Evolutionary conservation across 208 protist species (phyloP), one percentile per base, ranked within the genome.

Genomic region (Acanthamoeba polyphaga): DNA sequence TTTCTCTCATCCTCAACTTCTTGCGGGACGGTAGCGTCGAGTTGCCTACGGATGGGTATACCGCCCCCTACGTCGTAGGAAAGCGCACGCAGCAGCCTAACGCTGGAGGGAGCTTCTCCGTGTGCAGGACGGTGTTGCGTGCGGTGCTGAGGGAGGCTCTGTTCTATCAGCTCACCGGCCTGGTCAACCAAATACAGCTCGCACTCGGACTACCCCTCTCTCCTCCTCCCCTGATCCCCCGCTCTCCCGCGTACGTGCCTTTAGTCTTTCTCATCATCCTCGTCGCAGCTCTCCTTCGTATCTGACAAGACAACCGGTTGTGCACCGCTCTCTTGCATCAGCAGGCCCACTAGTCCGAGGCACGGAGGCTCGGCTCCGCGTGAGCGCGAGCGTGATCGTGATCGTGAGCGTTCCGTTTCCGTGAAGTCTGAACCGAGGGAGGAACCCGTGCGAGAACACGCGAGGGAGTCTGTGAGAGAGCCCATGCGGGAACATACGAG

Each of bases 181-280:
- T 84, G 22, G 74, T 34, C 74, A 84, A 84, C 43, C 74, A 84
- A 19, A 84, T 84, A 27, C 74, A 84, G 74, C 74, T 53, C 34
- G 38, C 74, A 6, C 74, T 84, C n/a, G 74, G 74, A 4, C 29
- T 55, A 43, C 74, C 74, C 22, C 74, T 84, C 4, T 43, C 74
- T 15, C 13, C 22, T 29, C 43, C 74, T 5, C 43, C 74, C 43
- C 0, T 29, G 32, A 43, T 43, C 2, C 46, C 17, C 32, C 6
- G n/a, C 32, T 29, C 72, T 13, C 43, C 72, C n/a, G 51, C 51
- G 62, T 74, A 15, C 29, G 66, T 38, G 13, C 27, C 15, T 68
- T 8, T 62, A 24, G 55, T 0, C 62, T 3, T 29, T 32, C 27
- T 68, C 24, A 68, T 66, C 7, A 13, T 68, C 62, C 55, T 15